These are phyloP conservation scores for Malassezia globosa DNA, from an alignment of 1,284 basidiomycete genomes.

Conservation along the genomic window DNA sequence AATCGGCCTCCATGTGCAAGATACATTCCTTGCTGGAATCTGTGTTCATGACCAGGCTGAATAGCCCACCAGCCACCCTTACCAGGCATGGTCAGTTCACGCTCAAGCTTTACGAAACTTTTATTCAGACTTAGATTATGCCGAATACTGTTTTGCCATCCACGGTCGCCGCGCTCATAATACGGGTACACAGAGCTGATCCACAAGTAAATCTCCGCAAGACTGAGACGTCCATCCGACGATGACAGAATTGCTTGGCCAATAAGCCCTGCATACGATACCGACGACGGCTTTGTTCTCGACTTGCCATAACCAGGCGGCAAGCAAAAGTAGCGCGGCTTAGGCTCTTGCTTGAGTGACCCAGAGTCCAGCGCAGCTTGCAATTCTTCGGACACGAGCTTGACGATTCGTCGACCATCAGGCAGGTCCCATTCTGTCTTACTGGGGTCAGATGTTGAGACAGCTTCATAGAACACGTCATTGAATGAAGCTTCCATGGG, in stretches of 20 bases:
- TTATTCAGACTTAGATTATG: slow-evolving; percentile 77
- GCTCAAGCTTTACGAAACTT: slow-evolving; percentile 57
- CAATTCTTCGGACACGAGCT: slow-evolving; percentile 44
- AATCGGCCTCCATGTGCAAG: slow-evolving; percentile 2
- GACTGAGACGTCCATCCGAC: slow-evolving; percentile 67
- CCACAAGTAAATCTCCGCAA: slow-evolving; percentile 92
- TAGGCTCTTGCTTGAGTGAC: slow-evolving; percentile 31
- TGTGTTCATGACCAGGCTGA: slow-evolving; percentile 39
- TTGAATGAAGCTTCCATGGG: not conserved
- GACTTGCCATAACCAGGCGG: slow-evolving; percentile 34
- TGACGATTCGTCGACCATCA: slow-evolving; percentile 40
- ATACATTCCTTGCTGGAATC: slow-evolving; percentile 40
- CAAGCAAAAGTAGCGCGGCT: slow-evolving; percentile 38
- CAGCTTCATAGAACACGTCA: slow-evolving; percentile 9
- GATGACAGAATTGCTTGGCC: slow-evolving; percentile 85
- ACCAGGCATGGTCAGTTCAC: slow-evolving; percentile 46
- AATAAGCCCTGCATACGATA: slow-evolving; percentile 84
- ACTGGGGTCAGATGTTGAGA: slow-evolving; percentile 10
- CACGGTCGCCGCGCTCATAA: slow-evolving; percentile 83
- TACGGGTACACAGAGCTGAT: slow-evolving; percentile 85
- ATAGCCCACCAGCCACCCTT: slow-evolving; percentile 50
- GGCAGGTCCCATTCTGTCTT: slow-evolving; percentile 40
- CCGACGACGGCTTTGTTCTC: slow-evolving; percentile 34
- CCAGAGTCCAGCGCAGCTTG: slow-evolving; percentile 38
- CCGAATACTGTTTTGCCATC: slow-evolving; percentile 88